Evolutionary conservation across 148 eudicot genomes (phyloP).

Genomic region (Gaultheria prostrata): DNA sequence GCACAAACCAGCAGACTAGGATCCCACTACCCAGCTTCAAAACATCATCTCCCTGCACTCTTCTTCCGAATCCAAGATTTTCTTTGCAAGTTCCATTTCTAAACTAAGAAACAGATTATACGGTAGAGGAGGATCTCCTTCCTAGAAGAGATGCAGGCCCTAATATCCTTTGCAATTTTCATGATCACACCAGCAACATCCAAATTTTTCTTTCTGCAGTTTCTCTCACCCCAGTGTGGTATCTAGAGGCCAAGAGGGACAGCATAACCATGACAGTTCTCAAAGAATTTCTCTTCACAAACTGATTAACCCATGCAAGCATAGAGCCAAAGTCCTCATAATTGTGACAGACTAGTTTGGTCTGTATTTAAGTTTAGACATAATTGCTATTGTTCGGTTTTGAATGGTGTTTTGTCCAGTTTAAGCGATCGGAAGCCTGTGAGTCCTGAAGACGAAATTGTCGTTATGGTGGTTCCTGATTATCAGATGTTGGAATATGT

Average conservation of each 20-base stretch:
- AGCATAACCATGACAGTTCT: background rate
- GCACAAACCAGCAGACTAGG: background rate
- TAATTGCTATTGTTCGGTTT: slow-evolving; percentile 5
- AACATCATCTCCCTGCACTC: background rate
- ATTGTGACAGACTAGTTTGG: background rate
- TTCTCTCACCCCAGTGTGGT: background rate
- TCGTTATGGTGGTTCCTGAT: slow-evolving; percentile 97
- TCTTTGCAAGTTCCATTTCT: background rate
- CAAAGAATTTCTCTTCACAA: background rate
- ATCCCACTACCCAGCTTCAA: background rate
- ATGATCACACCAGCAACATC: background rate
- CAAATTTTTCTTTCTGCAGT: background rate
- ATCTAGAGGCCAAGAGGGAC: background rate
- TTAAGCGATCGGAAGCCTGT: slow-evolving; percentile 98
- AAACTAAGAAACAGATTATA: background rate
- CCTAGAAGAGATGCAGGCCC: background rate
- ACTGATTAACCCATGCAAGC: background rate
- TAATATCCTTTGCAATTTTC: background rate
- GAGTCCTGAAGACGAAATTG: slow-evolving; percentile 73
- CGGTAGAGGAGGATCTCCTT: background rate
- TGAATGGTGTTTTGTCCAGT: slow-evolving; percentile 36
- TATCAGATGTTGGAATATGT: slow-evolving; percentile 94
- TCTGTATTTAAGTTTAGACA: background rate
- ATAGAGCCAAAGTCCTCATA: background rate
- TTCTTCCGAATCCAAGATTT: background rate